Evolutionary conservation across 179 eudicot species (phyloP), one percentile per base, ranked within the genome.

Genomic region (Beta corolliflora): DNA sequence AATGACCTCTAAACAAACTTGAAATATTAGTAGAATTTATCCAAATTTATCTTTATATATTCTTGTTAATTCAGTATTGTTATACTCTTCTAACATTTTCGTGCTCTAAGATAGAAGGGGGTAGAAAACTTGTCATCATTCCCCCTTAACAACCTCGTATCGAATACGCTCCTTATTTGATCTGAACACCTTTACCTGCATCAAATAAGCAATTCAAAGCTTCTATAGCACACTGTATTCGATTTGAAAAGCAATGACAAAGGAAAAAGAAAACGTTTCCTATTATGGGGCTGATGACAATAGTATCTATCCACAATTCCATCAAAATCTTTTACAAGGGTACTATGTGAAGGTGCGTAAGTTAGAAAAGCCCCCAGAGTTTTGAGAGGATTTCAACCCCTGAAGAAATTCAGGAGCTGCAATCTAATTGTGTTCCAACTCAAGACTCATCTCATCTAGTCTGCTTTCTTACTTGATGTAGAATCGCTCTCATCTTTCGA

Each of bases 381-480:
- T 65, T 75, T 18, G 69, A 77, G 52, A 73, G 53, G 29, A 75
- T 71, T 71, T 36, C 15, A 41, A 72, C 71, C 71, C 80, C 71
- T 12, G 19, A 63, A 29, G 31, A 41, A 78, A 46, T 19, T 31
- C 31, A 31, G 75, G 67, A 78, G 80, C 84, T 18, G 78, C 55
- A 55, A 83, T 78, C 70, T 78, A 79, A 54, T 0, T 81, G 45
- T 84, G 81, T 79, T 83, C 79, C 77, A 77, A 84, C 41, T 61
- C 65, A 18, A 36, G 31, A 44, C 78, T 46, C 69, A 36, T 36
- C 41, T 36, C 41, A 21, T 69, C 79, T 79, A 88, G 71, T 86
- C 87, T 54, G 65, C 88, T 82, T 88, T 88, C 85, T 88, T 86
- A 84, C 79, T 85, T 16, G 85, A 77, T 59, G 78, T 79, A 36